phyloP scores from a whole-genome alignment of 208 protist species.

The Lotmaria passim region DNA sequence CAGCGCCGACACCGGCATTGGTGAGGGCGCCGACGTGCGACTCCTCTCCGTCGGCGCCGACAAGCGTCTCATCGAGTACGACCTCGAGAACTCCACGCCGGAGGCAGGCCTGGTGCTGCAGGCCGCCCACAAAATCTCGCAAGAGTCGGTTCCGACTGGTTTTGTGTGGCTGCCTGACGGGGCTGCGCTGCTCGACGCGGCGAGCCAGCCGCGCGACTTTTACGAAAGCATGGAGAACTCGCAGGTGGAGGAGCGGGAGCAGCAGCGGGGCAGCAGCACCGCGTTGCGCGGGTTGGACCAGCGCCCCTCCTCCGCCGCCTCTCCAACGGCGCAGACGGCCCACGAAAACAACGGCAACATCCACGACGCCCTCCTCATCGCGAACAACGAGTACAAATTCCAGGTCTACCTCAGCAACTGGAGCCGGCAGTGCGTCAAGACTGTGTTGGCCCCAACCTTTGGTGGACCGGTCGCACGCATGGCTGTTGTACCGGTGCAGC shows the following conservation, averaged over 20 bases:
- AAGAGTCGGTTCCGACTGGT: slow-evolving; percentile 89
- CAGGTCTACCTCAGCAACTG: slow-evolving; percentile 82
- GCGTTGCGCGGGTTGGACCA: neutral
- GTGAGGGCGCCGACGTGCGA: slow-evolving; percentile 49
- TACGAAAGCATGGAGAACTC: slow-evolving; percentile 23
- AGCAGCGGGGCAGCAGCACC: neutral
- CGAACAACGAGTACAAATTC: slow-evolving; percentile 93
- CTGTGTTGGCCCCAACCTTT: slow-evolving; percentile 91
- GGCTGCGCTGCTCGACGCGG: slow-evolving; percentile 45
- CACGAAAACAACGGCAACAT: slow-evolving; percentile 16
- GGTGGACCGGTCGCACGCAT: slow-evolving; percentile 88
- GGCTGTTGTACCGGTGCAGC: slow-evolving; percentile 38
- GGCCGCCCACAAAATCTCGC: slow-evolving; percentile 89
- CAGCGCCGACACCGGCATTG: slow-evolving; percentile 43
- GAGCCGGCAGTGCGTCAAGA: slow-evolving; percentile 90
- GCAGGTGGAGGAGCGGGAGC: neutral
- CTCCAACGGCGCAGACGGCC: neutral
- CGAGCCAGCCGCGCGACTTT: slow-evolving; percentile 43
- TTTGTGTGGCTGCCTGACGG: slow-evolving; percentile 78
- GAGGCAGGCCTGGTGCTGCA: slow-evolving; percentile 86
- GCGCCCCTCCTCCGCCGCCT: neutral
- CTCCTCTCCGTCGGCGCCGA: slow-evolving; percentile 95
- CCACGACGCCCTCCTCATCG: slow-evolving; percentile 78
- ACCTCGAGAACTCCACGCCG: slow-evolving; percentile 87
- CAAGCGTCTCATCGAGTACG: slow-evolving; percentile 94